Evolutionary conservation across 441 rosid genomes (phyloP).

Genomic region (Gossypium gossypioides): DNA sequence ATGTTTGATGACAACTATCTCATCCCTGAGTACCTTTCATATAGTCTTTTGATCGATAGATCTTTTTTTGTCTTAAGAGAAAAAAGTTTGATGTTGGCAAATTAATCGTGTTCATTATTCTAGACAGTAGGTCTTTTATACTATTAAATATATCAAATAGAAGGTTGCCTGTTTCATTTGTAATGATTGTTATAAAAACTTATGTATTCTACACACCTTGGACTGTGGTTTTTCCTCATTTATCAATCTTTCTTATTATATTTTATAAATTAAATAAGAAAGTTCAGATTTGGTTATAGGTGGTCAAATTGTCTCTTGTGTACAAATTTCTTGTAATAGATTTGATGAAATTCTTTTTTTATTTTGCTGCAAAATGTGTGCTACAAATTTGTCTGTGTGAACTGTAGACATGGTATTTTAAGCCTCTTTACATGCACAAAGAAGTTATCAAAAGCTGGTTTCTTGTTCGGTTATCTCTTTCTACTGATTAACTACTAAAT

Average conservation of each 20-base stretch:
- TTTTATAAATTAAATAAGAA: not conserved
- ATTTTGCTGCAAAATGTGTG: constrained; percentile 1
- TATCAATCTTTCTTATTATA: not conserved
- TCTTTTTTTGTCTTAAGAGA: not conserved
- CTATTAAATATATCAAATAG: not conserved
- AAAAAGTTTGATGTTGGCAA: not conserved
- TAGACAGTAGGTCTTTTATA: not conserved
- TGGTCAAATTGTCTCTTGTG: not conserved
- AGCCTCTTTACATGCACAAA: not conserved
- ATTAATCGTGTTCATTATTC: not conserved
- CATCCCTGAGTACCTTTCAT: not conserved
- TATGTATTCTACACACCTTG: not conserved
- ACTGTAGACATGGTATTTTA: not conserved
- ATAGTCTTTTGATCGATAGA: not conserved
- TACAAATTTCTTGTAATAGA: not conserved
- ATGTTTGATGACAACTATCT: not conserved
- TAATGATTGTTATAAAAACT: not conserved
- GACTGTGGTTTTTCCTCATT: not conserved
- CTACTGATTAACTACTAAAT: not conserved
- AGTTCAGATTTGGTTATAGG: not conserved
- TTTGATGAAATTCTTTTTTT: not conserved
- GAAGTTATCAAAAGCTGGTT: not conserved
- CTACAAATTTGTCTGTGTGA: not conserved
- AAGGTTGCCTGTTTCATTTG: not conserved
- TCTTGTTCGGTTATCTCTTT: not conserved